A percentile compares a stretch with the other conserved stretches of the same genome.
These are phyloP conservation scores for Alternaria ethzedia DNA, from an alignment of 2,329 filamentous ascomycete species.

Conservation along the genomic window DNA sequence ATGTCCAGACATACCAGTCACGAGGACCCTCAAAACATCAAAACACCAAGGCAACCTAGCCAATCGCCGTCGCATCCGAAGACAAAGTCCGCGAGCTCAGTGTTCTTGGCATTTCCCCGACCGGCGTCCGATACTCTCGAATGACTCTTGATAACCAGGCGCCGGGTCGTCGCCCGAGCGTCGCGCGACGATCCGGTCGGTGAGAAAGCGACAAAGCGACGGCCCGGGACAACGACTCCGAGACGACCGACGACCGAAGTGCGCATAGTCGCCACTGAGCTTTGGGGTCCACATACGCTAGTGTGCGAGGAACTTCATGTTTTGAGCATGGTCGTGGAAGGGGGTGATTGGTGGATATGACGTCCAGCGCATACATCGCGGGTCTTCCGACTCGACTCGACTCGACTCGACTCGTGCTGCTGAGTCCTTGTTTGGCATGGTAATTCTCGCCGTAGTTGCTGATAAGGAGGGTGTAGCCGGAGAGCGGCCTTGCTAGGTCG, in stretches of 20 bases:
- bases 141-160: conserved; percentile 4
- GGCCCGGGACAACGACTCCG: neutral
- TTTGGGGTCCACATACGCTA: neutral
- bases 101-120: conserved; percentile 4
- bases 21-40: conserved; percentile 5
- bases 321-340: neutral
- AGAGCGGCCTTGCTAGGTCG: neutral
- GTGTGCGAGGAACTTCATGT: neutral
- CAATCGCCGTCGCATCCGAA: conserved; percentile 20
- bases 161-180: conserved; percentile 8
- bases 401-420: neutral
- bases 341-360: neutral
- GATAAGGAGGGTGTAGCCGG: neutral
- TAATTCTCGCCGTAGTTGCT: neutral
- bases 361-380: neutral
- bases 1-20: conserved; percentile 22
- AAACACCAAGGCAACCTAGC: neutral
- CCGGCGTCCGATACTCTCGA: neutral
- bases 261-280: neutral
- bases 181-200: conserved; percentile 20
- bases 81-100: neutral
- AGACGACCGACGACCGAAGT: neutral
- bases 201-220: neutral
- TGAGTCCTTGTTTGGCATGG: too few relatives aligned
- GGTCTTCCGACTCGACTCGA: neutral